Base-by-base conservation (phyloP, 2,329 filamentous ascomycete species). In the Arthrocladium fulminans region DNA sequence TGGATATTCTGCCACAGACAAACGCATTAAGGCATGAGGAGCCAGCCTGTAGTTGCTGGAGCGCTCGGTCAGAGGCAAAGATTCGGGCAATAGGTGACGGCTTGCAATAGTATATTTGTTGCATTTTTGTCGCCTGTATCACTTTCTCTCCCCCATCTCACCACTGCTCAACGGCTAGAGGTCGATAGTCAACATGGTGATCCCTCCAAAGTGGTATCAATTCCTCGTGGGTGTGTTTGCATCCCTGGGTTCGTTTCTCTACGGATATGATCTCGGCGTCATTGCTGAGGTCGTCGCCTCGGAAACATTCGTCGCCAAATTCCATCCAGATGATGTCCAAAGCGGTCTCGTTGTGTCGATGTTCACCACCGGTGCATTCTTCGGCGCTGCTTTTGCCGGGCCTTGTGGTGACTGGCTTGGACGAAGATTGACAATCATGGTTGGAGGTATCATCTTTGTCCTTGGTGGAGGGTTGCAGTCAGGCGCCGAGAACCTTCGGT, bases 341-440 rank as follows among this genome's bases (percentile, higher is more conserved):
- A 81, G 74, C 30, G 84, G 83, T 46, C 77, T 83, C 2, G 82
- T 88, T 0, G 85, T 89, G 1, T 85, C 83, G 1, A 74, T 88
- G 51, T 89, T 90, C 63, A 90, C 86, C 0, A 83, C 75, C 2
- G 80, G 85, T 38, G 84, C 84, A 19, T 87, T 87, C 66, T 76
- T 84, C 54, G 84, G 84, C 7, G 80, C 84, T 22, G 69, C 70
- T 25, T 67, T 79, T 29, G 84, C 80, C 32, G 86, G 85, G 51
- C 73, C 77, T 1, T 58, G 68, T 29, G 80, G 81, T 53, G 80
- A 88, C 61, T 69, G 62, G 48, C 65, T 87, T 2, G 86, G 86
- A 37, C 77, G 86, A 56, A 79, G 83, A 62, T 69, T 70, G 63
- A 88, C 85, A 2, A 90, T 90, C 56, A 65, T 84, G 41, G 67